phyloP scores from a whole-genome alignment of 164 flowering plant species.

The Annona cherimola region DNA sequence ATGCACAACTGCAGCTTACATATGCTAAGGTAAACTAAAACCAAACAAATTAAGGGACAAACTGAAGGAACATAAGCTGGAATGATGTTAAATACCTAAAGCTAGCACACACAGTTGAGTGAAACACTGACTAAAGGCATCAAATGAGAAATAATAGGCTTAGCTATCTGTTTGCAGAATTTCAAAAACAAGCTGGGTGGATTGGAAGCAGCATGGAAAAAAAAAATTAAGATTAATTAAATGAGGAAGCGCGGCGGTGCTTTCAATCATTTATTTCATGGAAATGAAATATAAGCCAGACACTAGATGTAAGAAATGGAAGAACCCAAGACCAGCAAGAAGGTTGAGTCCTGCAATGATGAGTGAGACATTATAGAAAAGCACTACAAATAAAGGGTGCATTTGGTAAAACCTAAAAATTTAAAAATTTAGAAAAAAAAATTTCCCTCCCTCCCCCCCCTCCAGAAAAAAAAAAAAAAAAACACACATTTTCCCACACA shows the following conservation, averaged over 20 bases:
- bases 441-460: no score
- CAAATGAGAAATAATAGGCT: neutral
- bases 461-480: no score
- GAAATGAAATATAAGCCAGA: neutral
- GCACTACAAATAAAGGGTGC: no score
- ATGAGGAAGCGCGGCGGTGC: neutral
- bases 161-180: neutral
- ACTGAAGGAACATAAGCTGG: neutral
- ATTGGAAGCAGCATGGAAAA: neutral
- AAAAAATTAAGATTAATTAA: no score
- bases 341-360: neutral
- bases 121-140: neutral
- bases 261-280: neutral
- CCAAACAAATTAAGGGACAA: neutral
- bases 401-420: no score
- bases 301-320: neutral
- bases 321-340: neutral
- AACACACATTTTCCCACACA: no score
- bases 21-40: neutral
- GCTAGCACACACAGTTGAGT: neutral
- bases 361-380: neutral
- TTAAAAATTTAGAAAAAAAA: no score
- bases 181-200: neutral
- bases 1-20: neutral
- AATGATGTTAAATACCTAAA: no score